Base-by-base conservation (phyloP, 768 basidiomycete genomes). In the Kwoniella shandongensis region DNA sequence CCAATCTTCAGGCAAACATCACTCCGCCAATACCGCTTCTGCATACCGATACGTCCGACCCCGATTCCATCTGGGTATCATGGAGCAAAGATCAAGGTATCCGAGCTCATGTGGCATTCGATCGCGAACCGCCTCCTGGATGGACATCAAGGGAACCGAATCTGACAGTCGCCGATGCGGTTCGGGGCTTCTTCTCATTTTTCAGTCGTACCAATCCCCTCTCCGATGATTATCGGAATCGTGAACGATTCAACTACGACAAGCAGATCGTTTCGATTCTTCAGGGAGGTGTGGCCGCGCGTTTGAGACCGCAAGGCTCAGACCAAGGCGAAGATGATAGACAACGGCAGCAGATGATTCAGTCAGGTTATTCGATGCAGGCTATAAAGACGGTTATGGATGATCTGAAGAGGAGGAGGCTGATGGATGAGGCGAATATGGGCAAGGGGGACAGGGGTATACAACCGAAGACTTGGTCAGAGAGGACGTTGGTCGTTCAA, bases 1-100 rank as follows among this genome's bases (percentile, higher is more conserved):
- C 75, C 1, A 76, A 74, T 53, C 70, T 76, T 3, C 75, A 76
- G 45, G 63, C 55, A 15, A 46, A 64, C 26, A 51, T 72, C 39
- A 36, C 50, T 11, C 62, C 55, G 7, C 59, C 57, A 1, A 40
- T 54, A 15, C 54, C 62, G n/a, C 42, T 22, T 7, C 44, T 22
- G 7, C 51, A 61, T 2, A 58, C 62, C 11, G 56, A 64, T 22
- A 46, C 51, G 1, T 50, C 62, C 7, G 66, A 67, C 20, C 46
- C 59, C 3, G 62, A 69, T 45, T 56, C 63, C 4, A 59, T 72
- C 12, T 76, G 69, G 70, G 70, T 69, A 22, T 64, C 60, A 0
- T 74, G 69, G 69, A 59, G 62, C 6, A 66, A 63, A 46, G 49
- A 61, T 4, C 65, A 69, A 55, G 75, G 72, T 18, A 65, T 59